These are phyloP conservation scores for Gossypium herbaceum DNA, from an alignment of 345 rosid species.

Conservation along the genomic window DNA sequence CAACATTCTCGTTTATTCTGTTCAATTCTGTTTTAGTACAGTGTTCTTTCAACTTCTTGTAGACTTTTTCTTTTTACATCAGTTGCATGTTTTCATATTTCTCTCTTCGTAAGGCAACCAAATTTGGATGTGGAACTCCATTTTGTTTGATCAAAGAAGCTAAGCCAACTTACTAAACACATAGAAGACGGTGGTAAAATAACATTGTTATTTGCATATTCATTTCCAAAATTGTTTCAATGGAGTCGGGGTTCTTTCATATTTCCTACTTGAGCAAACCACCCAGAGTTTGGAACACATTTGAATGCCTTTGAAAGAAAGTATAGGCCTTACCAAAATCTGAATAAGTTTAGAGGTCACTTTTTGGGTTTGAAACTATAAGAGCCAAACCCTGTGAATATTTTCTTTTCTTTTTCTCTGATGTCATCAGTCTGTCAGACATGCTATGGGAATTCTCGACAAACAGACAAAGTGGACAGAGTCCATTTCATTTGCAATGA, in stretches of 20 bases:
- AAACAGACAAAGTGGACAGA: constrained; percentile 45
- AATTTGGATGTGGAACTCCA: not conserved
- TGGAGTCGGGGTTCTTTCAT: not conserved
- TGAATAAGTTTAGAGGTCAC: constrained; percentile 4
- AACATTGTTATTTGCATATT: no score
- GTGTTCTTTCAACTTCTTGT: not conserved
- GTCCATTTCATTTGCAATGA: constrained; percentile 26
- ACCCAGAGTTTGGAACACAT: no score
- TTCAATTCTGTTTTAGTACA: not conserved
- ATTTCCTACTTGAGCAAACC: not conserved
- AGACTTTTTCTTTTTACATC: not conserved
- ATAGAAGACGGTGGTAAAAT: no score
- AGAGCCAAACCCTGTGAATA: no score
- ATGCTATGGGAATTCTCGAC: constrained; percentile 43
- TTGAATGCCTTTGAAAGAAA: no score
- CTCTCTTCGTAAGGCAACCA: not conserved
- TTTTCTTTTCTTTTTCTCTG: no score
- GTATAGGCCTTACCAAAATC: no score
- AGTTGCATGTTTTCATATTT: no score
- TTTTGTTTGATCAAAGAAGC: no score
- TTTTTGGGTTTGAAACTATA: not conserved
- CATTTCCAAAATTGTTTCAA: not conserved
- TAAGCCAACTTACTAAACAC: no score
- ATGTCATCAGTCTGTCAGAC: constrained; percentile 7
- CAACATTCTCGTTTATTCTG: not conserved